These are phyloP conservation scores for Cutaneotrichosporon spelunceum DNA, from an alignment of 1,284 basidiomycete genomes.

Conservation along the genomic window DNA sequence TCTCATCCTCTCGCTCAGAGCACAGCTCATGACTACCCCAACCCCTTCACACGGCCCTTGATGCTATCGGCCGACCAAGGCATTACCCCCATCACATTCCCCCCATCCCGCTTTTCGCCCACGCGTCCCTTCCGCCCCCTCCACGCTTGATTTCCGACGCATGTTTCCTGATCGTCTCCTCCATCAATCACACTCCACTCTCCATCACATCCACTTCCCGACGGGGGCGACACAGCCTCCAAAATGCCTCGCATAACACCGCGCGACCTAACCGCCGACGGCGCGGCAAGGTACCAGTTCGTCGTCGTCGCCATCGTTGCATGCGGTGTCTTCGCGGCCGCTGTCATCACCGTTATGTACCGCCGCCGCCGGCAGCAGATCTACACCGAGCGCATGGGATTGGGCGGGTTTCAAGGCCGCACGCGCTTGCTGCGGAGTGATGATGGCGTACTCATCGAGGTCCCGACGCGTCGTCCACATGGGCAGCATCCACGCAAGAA, in stretches of 20 bases:
- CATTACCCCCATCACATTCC: background rate
- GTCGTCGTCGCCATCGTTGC: constrained; percentile 35
- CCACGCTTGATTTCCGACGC: background rate
- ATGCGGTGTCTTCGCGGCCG: constrained; percentile 27
- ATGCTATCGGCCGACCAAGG: background rate
- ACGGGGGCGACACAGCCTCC: background rate
- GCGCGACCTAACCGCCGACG: constrained; percentile 4
- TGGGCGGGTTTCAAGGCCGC: constrained; percentile 5
- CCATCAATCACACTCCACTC: background rate
- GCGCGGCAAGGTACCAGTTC: constrained; percentile 27
- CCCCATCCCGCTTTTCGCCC: background rate
- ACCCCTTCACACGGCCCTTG: background rate
- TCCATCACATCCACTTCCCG: background rate
- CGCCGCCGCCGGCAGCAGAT: constrained; percentile 19
- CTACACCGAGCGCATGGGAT: constrained; percentile 8
- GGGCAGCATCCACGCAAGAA: background rate
- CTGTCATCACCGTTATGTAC: constrained; percentile 26
- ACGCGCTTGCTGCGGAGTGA: constrained; percentile 13
- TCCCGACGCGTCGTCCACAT: constrained; percentile 2
- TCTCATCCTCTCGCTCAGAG: background rate
- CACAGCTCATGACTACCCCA: background rate
- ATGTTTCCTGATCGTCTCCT: background rate
- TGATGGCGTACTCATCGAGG: constrained; percentile 12
- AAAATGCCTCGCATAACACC: background rate
- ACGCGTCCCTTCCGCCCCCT: background rate